A percentile compares a stretch with the other conserved stretches of the same genome.
Conservation (phyloP, 169 alveolate species). For the Plasmodium cynomolgi region DNA sequence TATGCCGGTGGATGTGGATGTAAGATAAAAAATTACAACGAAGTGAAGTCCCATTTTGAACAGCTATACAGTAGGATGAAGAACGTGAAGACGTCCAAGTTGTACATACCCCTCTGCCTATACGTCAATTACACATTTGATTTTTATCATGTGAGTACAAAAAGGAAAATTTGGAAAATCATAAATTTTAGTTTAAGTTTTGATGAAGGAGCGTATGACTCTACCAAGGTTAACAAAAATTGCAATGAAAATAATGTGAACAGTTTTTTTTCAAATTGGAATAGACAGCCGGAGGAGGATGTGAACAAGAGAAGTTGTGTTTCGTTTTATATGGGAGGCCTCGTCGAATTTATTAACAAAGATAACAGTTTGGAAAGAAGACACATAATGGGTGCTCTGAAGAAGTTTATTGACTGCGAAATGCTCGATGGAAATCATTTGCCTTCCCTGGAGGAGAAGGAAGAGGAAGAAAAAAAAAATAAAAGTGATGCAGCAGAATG, state of each 20-base stretch:
- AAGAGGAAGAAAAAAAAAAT: slow-evolving; percentile 27
- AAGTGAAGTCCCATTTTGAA: slow-evolving; percentile 24
- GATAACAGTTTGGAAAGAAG: slow-evolving; percentile 13
- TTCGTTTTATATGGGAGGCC: slow-evolving; percentile 27
- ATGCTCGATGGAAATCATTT: neutral
- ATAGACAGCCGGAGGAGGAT: neutral
- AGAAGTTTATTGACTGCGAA: slow-evolving; percentile 28
- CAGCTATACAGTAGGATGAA: slow-evolving; percentile 23
- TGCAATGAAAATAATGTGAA: neutral
- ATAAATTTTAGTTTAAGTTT: slow-evolving; percentile 28
- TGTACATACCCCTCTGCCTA: slow-evolving; percentile 20
- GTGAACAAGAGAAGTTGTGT: neutral
- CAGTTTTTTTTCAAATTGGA: neutral
- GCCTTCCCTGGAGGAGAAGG: neutral
- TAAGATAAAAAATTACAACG: neutral
- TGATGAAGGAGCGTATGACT: slow-evolving; percentile 25
- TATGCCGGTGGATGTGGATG: neutral
- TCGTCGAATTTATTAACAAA: slow-evolving; percentile 26
- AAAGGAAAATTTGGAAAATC: slow-evolving; percentile 18
- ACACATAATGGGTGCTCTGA: neutral
- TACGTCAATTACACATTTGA: slow-evolving; percentile 41
- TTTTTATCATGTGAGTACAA: slow-evolving; percentile 18
- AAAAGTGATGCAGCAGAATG: slow-evolving; percentile 24
- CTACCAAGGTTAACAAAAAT: neutral
- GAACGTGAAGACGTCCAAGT: slow-evolving; percentile 13